These are phyloP conservation scores for Jimgerdemannia lactiflua DNA, from an alignment of 192 early-diverging fungal species.

Conservation along the genomic window DNA sequence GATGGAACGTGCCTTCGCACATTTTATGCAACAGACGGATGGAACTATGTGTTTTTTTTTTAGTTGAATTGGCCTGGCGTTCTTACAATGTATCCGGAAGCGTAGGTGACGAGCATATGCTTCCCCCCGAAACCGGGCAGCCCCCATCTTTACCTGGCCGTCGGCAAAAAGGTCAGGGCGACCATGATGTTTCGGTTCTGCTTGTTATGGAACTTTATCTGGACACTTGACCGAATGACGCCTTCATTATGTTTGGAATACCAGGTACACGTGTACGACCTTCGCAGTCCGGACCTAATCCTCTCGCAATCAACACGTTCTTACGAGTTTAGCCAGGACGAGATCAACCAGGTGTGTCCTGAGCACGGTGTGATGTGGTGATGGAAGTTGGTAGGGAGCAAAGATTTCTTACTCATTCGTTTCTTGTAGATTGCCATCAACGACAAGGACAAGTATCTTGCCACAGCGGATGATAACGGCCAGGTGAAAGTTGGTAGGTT, in stretches of 20 bases:
- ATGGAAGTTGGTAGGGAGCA: background rate
- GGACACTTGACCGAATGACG: too few relatives aligned
- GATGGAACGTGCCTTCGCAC: background rate
- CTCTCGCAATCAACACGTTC: conserved; percentile 21
- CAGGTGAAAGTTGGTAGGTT: conserved; percentile 33
- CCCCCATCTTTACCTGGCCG: background rate
- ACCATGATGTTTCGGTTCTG: background rate
- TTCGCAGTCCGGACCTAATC: conserved; percentile 33
- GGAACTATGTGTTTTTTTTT: too few relatives aligned
- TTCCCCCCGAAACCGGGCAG: background rate
- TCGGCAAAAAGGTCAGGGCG: background rate
- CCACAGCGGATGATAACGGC: conserved; percentile 45
- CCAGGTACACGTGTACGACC: conserved; percentile 39
- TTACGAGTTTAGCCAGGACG: conserved; percentile 43
- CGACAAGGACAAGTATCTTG: conserved; percentile 38
- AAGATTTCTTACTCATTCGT: background rate
- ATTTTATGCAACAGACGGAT: too few relatives aligned
- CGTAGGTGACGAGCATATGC: background rate
- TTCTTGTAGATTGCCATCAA: conserved; percentile 44
- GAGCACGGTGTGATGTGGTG: background rate
- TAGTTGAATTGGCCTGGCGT: too few relatives aligned
- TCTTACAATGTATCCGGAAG: background rate
- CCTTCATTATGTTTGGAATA: too few relatives aligned
- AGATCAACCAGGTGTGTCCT: conserved; percentile 42
- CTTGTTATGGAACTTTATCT: too few relatives aligned